phyloP scores from a whole-genome alignment of 78 protist genomes.

The Speleostelium caveatum region DNA sequence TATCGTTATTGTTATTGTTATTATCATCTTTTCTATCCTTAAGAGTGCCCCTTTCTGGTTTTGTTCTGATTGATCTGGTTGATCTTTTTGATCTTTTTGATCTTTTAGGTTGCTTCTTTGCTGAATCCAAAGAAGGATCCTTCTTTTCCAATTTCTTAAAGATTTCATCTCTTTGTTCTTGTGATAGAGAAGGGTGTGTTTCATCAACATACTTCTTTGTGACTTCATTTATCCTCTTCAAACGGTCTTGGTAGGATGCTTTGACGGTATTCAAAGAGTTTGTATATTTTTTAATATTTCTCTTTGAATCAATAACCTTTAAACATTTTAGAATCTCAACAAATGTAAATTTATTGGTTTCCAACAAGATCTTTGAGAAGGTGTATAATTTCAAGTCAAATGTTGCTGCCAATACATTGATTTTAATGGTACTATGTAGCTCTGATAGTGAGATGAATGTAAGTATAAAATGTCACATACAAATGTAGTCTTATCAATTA shows the following conservation, averaged over 20 bases:
- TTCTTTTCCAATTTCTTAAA: not conserved
- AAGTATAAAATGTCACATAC: not conserved
- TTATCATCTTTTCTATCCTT: not conserved
- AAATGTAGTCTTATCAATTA: not conserved
- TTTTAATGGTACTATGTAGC: constrained; percentile 44
- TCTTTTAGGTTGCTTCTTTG: not conserved
- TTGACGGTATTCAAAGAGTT: not conserved
- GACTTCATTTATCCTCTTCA: not conserved
- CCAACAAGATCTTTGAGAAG: constrained; percentile 11
- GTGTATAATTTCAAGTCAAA: constrained; percentile 27
- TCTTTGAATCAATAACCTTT: constrained; percentile 75
- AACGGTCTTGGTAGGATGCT: not conserved
- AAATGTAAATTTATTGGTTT: constrained; percentile 51
- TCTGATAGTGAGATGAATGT: not conserved
- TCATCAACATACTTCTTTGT: not conserved
- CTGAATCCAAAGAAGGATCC: not conserved
- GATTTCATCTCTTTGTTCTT: no score
- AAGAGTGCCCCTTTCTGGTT: not conserved
- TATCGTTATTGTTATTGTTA: constrained; percentile 13
- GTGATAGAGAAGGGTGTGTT: not conserved
- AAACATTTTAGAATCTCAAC: constrained; percentile 74
- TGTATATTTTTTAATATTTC: constrained; percentile 10
- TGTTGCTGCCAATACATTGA: constrained; percentile 6
- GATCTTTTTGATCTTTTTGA: not conserved
- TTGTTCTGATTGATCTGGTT: not conserved